These are phyloP conservation scores for Calophaca sinica DNA, from an alignment of 306 rosid genomes.

Conservation along the genomic window DNA sequence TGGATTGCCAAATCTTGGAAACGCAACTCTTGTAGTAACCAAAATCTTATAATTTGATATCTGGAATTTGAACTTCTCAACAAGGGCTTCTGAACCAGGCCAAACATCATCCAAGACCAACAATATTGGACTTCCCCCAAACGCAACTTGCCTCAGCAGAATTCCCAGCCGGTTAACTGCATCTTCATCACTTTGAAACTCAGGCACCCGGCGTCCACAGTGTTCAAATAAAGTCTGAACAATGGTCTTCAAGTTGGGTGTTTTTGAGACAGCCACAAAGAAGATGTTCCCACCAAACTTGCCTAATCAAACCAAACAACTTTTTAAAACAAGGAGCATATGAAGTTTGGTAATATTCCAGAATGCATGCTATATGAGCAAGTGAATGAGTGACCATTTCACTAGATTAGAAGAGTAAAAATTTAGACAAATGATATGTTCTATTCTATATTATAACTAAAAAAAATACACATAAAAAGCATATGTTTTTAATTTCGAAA, in stretches of 20 bases:
- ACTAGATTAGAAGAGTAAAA: background rate
- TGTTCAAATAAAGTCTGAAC: conserved; percentile 48
- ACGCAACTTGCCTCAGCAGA: conserved; percentile 39
- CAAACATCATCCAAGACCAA: conserved; percentile 78
- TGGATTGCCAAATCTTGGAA: conserved; percentile 47
- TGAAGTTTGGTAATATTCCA: too few relatives aligned
- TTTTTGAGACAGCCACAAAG: conserved; percentile 50
- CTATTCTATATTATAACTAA: too few relatives aligned
- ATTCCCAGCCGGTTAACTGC: conserved; percentile 43
- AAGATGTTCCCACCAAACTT: conserved; percentile 56
- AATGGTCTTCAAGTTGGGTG: conserved; percentile 51
- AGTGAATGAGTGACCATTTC: background rate
- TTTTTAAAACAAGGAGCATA: background rate
- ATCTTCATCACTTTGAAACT: conserved; percentile 50
- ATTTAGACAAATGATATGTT: too few relatives aligned
- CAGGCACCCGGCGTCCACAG: conserved; percentile 38
- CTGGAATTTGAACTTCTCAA: conserved; percentile 49
- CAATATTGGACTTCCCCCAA: conserved; percentile 44
- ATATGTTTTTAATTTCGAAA: conserved; percentile 9
- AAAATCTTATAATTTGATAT: conserved; percentile 57
- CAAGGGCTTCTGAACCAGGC: conserved; percentile 55
- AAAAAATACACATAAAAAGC: too few relatives aligned
- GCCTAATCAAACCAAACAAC: conserved; percentile 43
- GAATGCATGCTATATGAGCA: conserved; percentile 32
- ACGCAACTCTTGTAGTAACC: conserved; percentile 65